phyloP scores from a whole-genome alignment of 1,284 basidiomycete species.

The Puccinia brachypodii region DNA sequence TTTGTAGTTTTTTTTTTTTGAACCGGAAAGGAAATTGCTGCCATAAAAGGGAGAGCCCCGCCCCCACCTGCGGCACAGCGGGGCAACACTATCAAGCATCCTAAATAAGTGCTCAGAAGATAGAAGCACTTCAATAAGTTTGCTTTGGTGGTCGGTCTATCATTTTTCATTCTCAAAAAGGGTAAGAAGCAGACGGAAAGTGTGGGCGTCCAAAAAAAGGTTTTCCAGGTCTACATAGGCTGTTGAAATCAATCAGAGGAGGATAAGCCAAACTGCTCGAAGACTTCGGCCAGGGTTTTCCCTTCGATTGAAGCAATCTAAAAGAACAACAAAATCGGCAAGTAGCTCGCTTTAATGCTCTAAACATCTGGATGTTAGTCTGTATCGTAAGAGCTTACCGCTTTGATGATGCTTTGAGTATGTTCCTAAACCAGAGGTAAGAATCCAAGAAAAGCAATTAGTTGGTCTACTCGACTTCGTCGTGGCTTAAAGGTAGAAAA shows the following conservation, averaged over 20 bases:
- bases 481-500: no score
- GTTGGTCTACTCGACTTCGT: no score
- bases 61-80: background rate
- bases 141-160: background rate
- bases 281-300: background rate
- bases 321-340: background rate
- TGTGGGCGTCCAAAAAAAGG: no score
- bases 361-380: background rate
- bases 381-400: background rate
- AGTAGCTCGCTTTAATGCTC: background rate
- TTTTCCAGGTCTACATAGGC: no score
- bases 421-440: background rate
- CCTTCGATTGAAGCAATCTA: background rate
- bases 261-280: background rate
- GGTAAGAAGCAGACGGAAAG: no score
- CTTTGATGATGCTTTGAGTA: slow-evolving; percentile 16
- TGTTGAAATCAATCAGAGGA: slow-evolving; percentile 8
- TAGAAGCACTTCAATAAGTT: background rate
- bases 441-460: background rate
- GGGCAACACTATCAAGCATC: no score
- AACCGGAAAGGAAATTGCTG: background rate
- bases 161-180: no score
- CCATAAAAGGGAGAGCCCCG: background rate
- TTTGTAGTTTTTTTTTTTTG: background rate
- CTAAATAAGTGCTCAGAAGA: no score